Evolutionary conservation across 2,329 filamentous ascomycete species (phyloP), one percentile per base, ranked within the genome.

Genomic region (Verticillium tricorpus): DNA sequence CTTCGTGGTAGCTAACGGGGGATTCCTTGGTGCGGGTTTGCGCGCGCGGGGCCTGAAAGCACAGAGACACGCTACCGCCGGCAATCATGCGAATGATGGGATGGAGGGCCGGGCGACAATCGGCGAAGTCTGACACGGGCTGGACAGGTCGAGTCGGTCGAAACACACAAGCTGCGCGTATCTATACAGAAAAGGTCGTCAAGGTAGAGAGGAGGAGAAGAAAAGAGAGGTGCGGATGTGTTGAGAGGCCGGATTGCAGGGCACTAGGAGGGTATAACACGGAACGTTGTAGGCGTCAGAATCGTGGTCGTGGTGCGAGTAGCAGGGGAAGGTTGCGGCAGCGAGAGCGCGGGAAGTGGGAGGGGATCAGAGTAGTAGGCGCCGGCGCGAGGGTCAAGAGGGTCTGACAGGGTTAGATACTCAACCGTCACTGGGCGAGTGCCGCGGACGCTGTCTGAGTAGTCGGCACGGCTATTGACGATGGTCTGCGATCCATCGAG

Each of bases 381-480:
- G 45, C 45, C 19, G 45, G 45, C 45, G 45, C 45, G 19, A 52
- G 11, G 8, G 45, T 52, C 45, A 19, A 52, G 45, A 52, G 45
- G 45, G 45, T 52, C 45, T 52, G 45, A 19, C 45, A 52, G 45
- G 45, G 45, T 52, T 52, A 52, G 72, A 74, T 72, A 70, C 70
- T 68, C 67, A 67, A 63, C 68, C 67, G 66, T 72, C 69, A 69
- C 69, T 68, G 63, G 61, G 64, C 68, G 69, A 71, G 68, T 70
- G 70, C 65, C 70, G 69, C 67, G 67, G 67, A 67, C 65, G 67
- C 59, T 60, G 63, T 58, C 59, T 70, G 69, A 52, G 45, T 52
- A 52, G 45, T 28, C 45, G 45, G 45, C 45, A 52, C 45, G 45
- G 45, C 69, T 70, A 72, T 72, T 72, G 72, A 70, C 69, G 69